Base-by-base conservation (phyloP, 78 protist genomes). In the Dictyostelium intermedium region DNA sequence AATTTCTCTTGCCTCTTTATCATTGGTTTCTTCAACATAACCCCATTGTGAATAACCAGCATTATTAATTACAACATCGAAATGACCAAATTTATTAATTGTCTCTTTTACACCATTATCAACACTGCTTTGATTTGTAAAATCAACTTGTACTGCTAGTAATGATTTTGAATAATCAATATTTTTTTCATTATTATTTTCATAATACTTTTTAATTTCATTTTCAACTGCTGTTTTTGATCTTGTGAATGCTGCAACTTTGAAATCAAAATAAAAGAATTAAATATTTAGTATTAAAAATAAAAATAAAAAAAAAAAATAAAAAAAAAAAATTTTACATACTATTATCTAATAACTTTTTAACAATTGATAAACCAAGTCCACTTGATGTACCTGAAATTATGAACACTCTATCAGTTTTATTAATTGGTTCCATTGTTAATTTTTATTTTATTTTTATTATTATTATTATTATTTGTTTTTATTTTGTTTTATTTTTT, bases 11-110 rank as follows among this genome's bases (percentile, higher is more conserved):
- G 30, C 34, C 4, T 74, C 81, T 74, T 34, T 18, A 74, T 74
- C 81, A 34, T 10, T 34, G 0, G 39, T 34, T 56, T 84, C 91
- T 45, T 84, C 91, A 35, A 70, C 20, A 34, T 77, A 45, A 30
- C 91, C 91, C 25, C 34, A 27, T 37, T 69, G 23, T 18, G 50
- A 81, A 70, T 63, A 84, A 32, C 91, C 91, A 43, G 91, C 91
- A 47, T 84, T 84, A 23, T 70, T 70, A 14, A 84, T 27, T 23
- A 84, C 69, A 20, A 43, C 60, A 30, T 84, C 79, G 3, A 84
- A 13, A 23, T 76, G 25, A 6, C 66, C 61, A 60, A 72, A 84
- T 69, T 69, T 69, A 30, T 69, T 69, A 30, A 69, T 30, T 69
- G 77, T 30, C 1, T 69, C 77, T 30, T 69, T 30, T 10, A 69